A percentile compares a stretch with the other conserved stretches of the same genome.
Evolutionary conservation across 345 rosid genomes (phyloP).

Genomic region (Eucalyptus curtisii): DNA sequence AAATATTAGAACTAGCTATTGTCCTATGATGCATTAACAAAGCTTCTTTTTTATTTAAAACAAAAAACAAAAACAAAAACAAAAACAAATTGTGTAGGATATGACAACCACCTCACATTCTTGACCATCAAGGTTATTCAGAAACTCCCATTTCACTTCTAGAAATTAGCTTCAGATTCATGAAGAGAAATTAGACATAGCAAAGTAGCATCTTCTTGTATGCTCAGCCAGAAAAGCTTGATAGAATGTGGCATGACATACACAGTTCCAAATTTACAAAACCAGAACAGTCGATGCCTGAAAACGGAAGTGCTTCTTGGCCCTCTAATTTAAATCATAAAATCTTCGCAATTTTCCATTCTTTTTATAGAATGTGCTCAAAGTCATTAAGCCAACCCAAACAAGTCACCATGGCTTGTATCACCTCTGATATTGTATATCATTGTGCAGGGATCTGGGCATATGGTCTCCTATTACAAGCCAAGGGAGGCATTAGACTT

Average conservation of each 20-base stretch:
- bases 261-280: not conserved
- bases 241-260: not conserved
- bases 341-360: not conserved
- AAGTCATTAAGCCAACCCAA: not conserved
- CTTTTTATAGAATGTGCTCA: not conserved
- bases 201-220: not conserved
- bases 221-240: not conserved
- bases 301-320: not conserved
- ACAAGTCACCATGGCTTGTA: not conserved
- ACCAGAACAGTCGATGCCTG: not conserved
- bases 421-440: slow-evolving; percentile 32
- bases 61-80: not conserved
- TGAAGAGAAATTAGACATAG: not conserved
- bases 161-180: not conserved
- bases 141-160: not conserved
- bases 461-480: not conserved
- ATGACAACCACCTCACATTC: not conserved
- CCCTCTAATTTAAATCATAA: not conserved
- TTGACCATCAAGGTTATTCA: not conserved
- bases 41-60: not conserved
- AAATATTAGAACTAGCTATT: not conserved
- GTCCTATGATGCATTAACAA: not conserved
- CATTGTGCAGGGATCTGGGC: not conserved
- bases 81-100: not conserved
- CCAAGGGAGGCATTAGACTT: not conserved